These are phyloP conservation scores for Hypomontagnella monticulosa DNA, from an alignment of 495 filamentous ascomycete genomes.

Conservation along the genomic window DNA sequence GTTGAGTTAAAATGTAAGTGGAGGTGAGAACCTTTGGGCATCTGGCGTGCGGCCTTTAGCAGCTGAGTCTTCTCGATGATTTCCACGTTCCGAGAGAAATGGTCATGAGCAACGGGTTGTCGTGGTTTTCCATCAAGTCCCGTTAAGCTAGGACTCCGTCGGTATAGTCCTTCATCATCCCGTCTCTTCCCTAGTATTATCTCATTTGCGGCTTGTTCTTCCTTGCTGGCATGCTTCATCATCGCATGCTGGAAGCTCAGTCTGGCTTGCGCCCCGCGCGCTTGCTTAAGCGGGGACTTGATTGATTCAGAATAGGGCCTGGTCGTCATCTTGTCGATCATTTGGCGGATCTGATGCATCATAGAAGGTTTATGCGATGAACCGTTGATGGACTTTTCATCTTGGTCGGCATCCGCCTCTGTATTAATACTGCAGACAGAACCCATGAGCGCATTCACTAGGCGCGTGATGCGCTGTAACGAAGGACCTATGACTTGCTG, in stretches of 20 bases:
- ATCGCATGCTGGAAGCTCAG: conserved; percentile 40
- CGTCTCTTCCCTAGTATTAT: conserved; percentile 46
- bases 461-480: no score
- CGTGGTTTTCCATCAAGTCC: conserved; percentile 48
- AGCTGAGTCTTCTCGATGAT: conserved; percentile 58
- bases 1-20: conserved; percentile 68
- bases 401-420: conserved; percentile 26
- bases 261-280: not conserved
- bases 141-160: conserved; percentile 16
- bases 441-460: conserved; percentile 28
- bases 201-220: conserved; percentile 44
- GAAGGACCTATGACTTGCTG: no score
- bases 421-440: conserved; percentile 32
- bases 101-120: conserved; percentile 51
- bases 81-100: conserved; percentile 58
- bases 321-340: conserved; percentile 23
- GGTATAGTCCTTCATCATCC: conserved; percentile 46
- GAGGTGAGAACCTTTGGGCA: conserved; percentile 66
- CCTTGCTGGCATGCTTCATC: conserved; percentile 20
- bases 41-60: conserved; percentile 50
- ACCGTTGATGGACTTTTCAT: conserved; percentile 23
- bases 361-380: conserved; percentile 4
- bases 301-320: not conserved
- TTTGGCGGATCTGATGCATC: conserved; percentile 7
- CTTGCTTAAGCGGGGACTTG: not conserved